A percentile compares a stretch with the other conserved stretches of the same genome.
phyloP scores from a whole-genome alignment of 2,329 filamentous ascomycete species.

The Sporothrix pallida region DNA sequence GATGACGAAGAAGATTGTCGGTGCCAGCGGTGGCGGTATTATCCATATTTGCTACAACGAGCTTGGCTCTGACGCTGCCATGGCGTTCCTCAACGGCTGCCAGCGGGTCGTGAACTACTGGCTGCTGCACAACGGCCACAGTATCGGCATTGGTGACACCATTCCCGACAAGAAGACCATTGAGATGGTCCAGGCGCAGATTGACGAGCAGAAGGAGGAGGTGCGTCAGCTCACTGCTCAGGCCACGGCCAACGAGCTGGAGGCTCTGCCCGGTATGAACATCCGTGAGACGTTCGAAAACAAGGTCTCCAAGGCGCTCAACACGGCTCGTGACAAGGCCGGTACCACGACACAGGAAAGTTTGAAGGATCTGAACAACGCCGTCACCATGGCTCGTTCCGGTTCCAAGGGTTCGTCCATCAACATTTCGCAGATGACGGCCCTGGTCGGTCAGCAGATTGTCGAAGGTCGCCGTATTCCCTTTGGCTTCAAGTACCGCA shows the following conservation, averaged over 20 bases:
- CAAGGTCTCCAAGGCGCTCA: slow-evolving; percentile 91
- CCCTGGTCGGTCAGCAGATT: slow-evolving; percentile 95
- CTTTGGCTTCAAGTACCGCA: slow-evolving; percentile 98
- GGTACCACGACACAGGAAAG: slow-evolving; percentile 90
- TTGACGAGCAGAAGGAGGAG: slow-evolving; percentile 79
- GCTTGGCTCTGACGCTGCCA: slow-evolving; percentile 80
- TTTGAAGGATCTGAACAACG: slow-evolving; percentile 95
- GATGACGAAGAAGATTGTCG: slow-evolving; percentile 91
- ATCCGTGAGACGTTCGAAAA: slow-evolving; percentile 98
- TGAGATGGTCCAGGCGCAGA: slow-evolving; percentile 79
- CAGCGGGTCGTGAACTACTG: slow-evolving; percentile 97
- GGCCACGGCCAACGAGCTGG: slow-evolving; percentile 85
- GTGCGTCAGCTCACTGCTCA: slow-evolving; percentile 75
- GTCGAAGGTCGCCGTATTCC: slow-evolving; percentile 99
- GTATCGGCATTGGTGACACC: slow-evolving; percentile 97
- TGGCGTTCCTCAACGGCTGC: slow-evolving; percentile 94
- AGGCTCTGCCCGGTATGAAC: slow-evolving; percentile 97
- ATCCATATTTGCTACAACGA: slow-evolving; percentile 97
- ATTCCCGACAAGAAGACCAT: slow-evolving; percentile 89
- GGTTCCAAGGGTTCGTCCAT: slow-evolving; percentile 99
- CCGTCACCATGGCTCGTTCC: slow-evolving; percentile 92
- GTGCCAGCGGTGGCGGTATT: slow-evolving; percentile 87
- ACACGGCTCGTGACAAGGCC: slow-evolving; percentile 94
- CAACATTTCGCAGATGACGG: slow-evolving; percentile 99
- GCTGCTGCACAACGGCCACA: slow-evolving; percentile 95